Evolutionary conservation across 495 filamentous ascomycete genomes (phyloP).

Genomic region (Aspergillus bertholletiae): DNA sequence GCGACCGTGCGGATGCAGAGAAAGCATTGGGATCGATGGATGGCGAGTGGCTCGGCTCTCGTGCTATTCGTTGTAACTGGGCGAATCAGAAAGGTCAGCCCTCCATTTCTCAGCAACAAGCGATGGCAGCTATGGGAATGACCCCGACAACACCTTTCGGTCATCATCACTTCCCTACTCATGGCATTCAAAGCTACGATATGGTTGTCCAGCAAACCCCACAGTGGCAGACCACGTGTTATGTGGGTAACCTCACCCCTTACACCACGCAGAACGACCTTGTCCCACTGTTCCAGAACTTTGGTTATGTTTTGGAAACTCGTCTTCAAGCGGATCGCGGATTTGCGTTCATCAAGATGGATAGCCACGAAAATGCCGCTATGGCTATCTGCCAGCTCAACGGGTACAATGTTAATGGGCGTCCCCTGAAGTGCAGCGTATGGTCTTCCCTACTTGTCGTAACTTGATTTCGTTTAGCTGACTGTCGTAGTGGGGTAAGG

Average conservation of each 20-base stretch:
- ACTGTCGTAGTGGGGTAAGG: constrained; percentile 86
- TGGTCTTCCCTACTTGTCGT: constrained; percentile 34
- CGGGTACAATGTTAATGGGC: constrained; percentile 95
- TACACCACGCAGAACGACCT: constrained; percentile 97
- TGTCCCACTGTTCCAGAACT: constrained; percentile 96
- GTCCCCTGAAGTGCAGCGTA: constrained; percentile 98
- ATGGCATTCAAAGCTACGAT: constrained; percentile 94
- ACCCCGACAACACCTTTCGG: constrained; percentile 95
- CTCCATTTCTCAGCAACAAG: constrained; percentile 94
- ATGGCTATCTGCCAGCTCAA: constrained; percentile 98
- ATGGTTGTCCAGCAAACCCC: constrained; percentile 98
- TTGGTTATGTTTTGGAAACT: constrained; percentile 94
- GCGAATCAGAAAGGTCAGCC: constrained; percentile 99
- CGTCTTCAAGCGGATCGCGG: constrained; percentile 97
- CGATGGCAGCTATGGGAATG: constrained; percentile 98
- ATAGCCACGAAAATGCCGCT: constrained; percentile 94
- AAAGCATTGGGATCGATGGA: constrained; percentile 97
- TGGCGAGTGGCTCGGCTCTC: constrained; percentile 98
- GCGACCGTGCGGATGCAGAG: constrained; percentile 90
- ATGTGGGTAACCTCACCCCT: constrained; percentile 95
- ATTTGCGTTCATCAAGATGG: constrained; percentile 99
- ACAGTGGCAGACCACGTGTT: constrained; percentile 97
- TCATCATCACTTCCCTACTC: constrained; percentile 96
- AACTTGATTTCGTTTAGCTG: constrained; percentile 17
- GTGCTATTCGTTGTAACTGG: constrained; percentile 99